These are phyloP conservation scores for barley (Hordeum vulgare) DNA, from an alignment of 176 grass and related monocot species.

Conservation along the genomic window DNA sequence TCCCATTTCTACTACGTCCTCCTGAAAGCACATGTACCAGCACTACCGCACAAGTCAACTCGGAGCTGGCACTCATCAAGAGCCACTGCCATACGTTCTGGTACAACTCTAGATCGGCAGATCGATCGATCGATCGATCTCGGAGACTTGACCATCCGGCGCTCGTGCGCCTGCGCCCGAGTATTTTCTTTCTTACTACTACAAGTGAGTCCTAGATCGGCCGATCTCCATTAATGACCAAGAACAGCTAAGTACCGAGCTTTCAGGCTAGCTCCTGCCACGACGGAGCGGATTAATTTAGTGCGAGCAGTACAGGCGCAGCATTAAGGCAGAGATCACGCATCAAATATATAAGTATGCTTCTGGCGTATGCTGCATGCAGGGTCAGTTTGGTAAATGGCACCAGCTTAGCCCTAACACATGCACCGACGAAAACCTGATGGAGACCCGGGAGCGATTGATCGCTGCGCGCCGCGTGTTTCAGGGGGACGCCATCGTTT, in stretches of 20 bases:
- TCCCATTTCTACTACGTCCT: background rate
- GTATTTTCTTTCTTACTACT: background rate
- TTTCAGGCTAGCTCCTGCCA: background rate
- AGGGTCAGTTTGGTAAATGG: background rate
- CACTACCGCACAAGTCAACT: background rate
- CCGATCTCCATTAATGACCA: background rate
- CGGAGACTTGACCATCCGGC: background rate
- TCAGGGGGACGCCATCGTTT: background rate
- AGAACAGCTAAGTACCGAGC: background rate
- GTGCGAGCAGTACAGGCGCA: background rate
- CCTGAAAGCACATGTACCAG: background rate
- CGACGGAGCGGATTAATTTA: background rate
- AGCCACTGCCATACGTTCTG: too few relatives aligned
- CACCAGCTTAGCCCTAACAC: background rate
- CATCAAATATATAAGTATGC: background rate
- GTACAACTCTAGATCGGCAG: background rate
- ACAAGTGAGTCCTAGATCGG: background rate
- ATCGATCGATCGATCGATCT: background rate
- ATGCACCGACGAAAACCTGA: constrained; percentile 17
- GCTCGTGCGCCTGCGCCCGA: background rate
- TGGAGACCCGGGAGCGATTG: constrained; percentile 1
- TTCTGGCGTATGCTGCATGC: background rate
- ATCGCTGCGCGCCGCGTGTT: background rate
- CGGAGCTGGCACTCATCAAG: background rate
- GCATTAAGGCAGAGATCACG: background rate